Evolutionary conservation across 1,139 yeast genomes (phyloP).

Genomic region (Wickerhamiella pararugosa): DNA sequence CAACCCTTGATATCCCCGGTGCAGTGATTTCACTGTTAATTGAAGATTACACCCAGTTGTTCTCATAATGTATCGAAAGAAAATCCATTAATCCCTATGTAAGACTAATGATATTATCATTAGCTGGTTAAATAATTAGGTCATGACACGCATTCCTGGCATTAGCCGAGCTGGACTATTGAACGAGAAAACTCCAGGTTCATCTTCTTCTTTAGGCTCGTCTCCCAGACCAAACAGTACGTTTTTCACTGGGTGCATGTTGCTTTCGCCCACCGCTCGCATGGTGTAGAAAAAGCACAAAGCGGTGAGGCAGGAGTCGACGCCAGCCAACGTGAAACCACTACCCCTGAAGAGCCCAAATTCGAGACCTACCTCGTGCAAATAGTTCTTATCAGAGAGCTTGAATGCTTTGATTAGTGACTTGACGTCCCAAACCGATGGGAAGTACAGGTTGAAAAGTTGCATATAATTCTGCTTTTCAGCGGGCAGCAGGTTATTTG

Average conservation of each 20-base stretch:
- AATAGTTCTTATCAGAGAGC: slow-evolving; percentile 25
- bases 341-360: slow-evolving; percentile 23
- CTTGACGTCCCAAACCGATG: slow-evolving; percentile 74
- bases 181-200: background rate
- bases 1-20: slow-evolving; percentile 60
- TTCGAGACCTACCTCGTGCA: slow-evolving; percentile 36
- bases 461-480: slow-evolving; percentile 67
- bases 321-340: slow-evolving; percentile 33
- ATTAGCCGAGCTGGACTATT: too few relatives aligned
- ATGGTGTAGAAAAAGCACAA: slow-evolving; percentile 37
- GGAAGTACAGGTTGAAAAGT: slow-evolving; percentile 62
- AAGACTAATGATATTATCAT: too few relatives aligned
- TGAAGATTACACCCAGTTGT: slow-evolving; percentile 49
- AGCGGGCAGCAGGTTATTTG: slow-evolving; percentile 64
- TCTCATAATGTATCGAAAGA: slow-evolving; percentile 16
- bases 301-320: slow-evolving; percentile 36
- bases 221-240: slow-evolving; percentile 26
- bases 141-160: too few relatives aligned
- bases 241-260: slow-evolving; percentile 20
- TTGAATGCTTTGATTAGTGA: slow-evolving; percentile 42
- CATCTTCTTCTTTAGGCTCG: slow-evolving; percentile 9
- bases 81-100: too few relatives aligned
- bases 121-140: too few relatives aligned
- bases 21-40: slow-evolving; percentile 49
- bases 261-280: slow-evolving; percentile 25